Conservation (phyloP, 441 rosid species). For the Adansonia grandidieri region DNA sequence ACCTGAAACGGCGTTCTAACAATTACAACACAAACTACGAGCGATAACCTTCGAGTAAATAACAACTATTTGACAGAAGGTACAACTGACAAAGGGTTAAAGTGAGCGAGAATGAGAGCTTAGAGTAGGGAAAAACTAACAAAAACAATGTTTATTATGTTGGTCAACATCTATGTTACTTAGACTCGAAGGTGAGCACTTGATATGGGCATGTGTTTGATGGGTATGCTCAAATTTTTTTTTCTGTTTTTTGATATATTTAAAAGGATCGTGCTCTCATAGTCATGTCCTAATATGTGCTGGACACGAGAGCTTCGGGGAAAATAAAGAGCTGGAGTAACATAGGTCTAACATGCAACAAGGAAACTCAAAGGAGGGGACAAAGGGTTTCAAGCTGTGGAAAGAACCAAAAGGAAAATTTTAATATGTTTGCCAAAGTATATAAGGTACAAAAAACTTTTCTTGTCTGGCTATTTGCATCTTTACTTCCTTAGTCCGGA, state of each 20-base stretch:
- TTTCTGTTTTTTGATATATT: too few species aligned
- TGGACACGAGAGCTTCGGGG: too few species aligned
- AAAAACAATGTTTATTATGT: not conserved
- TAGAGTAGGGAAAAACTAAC: not conserved
- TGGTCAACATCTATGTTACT: too few species aligned
- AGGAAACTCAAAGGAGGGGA: not conserved
- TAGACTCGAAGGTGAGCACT: too few species aligned
- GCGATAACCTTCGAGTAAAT: not conserved
- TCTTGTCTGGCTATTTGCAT: not conserved
- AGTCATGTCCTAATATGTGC: too few species aligned
- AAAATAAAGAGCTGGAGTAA: too few species aligned
- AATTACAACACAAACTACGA: not conserved
- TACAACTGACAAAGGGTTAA: not conserved
- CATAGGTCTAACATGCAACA: not conserved
- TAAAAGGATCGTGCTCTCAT: too few species aligned
- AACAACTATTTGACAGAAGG: not conserved
- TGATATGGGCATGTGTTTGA: too few species aligned
- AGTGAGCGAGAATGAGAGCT: not conserved
- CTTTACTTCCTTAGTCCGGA: not conserved
- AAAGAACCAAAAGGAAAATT: not conserved
- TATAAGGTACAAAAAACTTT: not conserved
- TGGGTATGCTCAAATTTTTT: too few species aligned
- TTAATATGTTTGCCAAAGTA: not conserved
- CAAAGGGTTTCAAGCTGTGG: not conserved
- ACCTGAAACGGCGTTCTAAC: slow-evolving; percentile 45